Evolutionary conservation across 2,329 filamentous ascomycete species (phyloP).

Genomic region (Acarospora socialis): DNA sequence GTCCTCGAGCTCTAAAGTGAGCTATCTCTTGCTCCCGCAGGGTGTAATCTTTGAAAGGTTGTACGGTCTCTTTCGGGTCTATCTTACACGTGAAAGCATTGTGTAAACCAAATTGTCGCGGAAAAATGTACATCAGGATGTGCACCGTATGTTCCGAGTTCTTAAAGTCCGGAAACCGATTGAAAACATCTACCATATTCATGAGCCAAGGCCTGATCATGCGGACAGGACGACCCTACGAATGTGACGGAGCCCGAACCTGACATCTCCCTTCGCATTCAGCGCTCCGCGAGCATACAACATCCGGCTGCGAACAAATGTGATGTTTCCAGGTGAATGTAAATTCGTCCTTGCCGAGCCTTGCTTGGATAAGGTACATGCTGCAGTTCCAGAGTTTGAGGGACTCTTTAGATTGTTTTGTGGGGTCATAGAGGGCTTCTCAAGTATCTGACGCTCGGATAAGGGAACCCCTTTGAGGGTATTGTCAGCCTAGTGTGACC

Average conservation of each 20-base stretch:
- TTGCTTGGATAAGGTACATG: no score
- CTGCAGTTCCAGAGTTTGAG: no score
- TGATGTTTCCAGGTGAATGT: conserved; percentile 41
- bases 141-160: conserved; percentile 46
- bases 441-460: conserved; percentile 4
- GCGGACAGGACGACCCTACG: conserved; percentile 42
- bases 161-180: conserved; percentile 43
- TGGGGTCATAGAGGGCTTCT: background rate
- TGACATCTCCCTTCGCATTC: conserved; percentile 51
- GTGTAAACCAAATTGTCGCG: conserved; percentile 74
- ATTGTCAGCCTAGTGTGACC: conserved; percentile 5
- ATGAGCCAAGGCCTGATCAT: background rate
- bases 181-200: conserved; percentile 54
- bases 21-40: conserved; percentile 69
- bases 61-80: conserved; percentile 50
- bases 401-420: background rate
- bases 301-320: conserved; percentile 69
- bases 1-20: conserved; percentile 7
- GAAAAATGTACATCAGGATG: conserved; percentile 86
- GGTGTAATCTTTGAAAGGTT: conserved; percentile 73
- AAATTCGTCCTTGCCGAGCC: conserved; percentile 1
- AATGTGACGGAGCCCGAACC: conserved; percentile 64
- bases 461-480: conserved; percentile 10
- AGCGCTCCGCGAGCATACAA: conserved; percentile 66
- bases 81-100: conserved; percentile 74